phyloP scores from a whole-genome alignment of 208 protist species.

The Leishmania lainsoni region DNA sequence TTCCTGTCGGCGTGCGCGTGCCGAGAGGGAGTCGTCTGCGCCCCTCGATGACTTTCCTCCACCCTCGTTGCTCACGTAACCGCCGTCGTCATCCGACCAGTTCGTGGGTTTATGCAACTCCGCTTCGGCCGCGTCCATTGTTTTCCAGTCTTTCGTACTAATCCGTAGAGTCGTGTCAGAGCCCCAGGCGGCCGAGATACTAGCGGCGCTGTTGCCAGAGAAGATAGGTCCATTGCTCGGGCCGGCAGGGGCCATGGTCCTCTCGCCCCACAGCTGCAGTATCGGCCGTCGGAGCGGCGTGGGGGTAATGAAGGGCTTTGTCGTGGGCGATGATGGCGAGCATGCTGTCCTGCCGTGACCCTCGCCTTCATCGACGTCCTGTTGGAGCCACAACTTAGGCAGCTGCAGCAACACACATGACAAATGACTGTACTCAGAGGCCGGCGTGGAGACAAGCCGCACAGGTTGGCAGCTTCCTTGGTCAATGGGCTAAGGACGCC shows the following conservation, averaged over 20 bases:
- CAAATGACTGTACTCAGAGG: slow-evolving; percentile 20
- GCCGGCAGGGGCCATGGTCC: slow-evolving; percentile 1
- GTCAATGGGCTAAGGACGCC: neutral
- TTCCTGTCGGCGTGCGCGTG: slow-evolving; percentile 15
- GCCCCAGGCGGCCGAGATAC: slow-evolving; percentile 22
- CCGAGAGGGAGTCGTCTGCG: neutral
- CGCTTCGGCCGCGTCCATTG: slow-evolving; percentile 45
- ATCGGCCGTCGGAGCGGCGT: slow-evolving; percentile 15
- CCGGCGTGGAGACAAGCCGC: slow-evolving; percentile 22
- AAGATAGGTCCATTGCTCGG: neutral
- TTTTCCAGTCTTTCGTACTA: slow-evolving; percentile 57
- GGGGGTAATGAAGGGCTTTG: neutral
- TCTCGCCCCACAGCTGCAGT: slow-evolving; percentile 32
- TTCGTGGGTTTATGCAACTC: slow-evolving; percentile 31
- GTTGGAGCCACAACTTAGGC: slow-evolving; percentile 15
- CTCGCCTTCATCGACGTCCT: neutral
- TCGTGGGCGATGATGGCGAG: neutral
- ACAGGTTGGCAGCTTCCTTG: neutral
- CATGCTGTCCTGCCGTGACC: neutral
- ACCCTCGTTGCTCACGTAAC: slow-evolving; percentile 6
- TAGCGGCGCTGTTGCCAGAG: neutral
- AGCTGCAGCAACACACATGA: slow-evolving; percentile 26
- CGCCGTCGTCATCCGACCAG: slow-evolving; percentile 27
- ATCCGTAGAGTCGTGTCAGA: slow-evolving; percentile 22
- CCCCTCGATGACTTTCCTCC: neutral